phyloP scores from a whole-genome alignment of 768 basidiomycete genomes.

The Neoboletus magnificus region DNA sequence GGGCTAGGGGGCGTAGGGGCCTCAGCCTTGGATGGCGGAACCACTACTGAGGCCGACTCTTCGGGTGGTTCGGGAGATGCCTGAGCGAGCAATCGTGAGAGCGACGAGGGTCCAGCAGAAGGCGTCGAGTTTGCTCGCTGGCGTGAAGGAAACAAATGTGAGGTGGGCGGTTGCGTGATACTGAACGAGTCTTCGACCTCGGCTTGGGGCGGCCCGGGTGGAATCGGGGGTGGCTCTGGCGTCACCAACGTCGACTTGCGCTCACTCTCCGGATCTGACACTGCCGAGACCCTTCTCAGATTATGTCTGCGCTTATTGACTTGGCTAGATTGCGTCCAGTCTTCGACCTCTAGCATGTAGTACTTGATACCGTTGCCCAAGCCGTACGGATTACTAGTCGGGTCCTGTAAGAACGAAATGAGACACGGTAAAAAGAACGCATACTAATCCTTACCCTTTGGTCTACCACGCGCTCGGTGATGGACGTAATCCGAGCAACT shows the following conservation, averaged over 20 bases:
- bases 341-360: slow-evolving; percentile 91
- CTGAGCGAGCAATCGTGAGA: slow-evolving; percentile 77
- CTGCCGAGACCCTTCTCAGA: slow-evolving; percentile 46
- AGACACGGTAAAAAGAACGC: neutral
- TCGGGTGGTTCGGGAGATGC: slow-evolving; percentile 47
- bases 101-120: slow-evolving; percentile 69
- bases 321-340: slow-evolving; percentile 78
- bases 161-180: slow-evolving; percentile 61
- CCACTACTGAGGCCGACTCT: slow-evolving; percentile 22
- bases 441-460: slow-evolving; percentile 47
- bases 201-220: slow-evolving; percentile 61
- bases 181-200: slow-evolving; percentile 74
- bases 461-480: slow-evolving; percentile 82
- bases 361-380: slow-evolving; percentile 88
- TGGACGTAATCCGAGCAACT: slow-evolving; percentile 86
- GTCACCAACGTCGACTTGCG: slow-evolving; percentile 24
- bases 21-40: slow-evolving; percentile 28
- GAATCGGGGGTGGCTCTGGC: slow-evolving; percentile 24
- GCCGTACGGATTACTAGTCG: slow-evolving; percentile 83
- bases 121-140: slow-evolving; percentile 66
- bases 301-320: slow-evolving; percentile 56
- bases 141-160: slow-evolving; percentile 62
- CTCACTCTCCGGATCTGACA: slow-evolving; percentile 39
- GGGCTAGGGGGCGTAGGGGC: slow-evolving; percentile 29
- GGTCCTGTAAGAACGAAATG: slow-evolving; percentile 49